Base-by-base conservation (phyloP, 441 rosid species). In the Erodium trifolium region DNA sequence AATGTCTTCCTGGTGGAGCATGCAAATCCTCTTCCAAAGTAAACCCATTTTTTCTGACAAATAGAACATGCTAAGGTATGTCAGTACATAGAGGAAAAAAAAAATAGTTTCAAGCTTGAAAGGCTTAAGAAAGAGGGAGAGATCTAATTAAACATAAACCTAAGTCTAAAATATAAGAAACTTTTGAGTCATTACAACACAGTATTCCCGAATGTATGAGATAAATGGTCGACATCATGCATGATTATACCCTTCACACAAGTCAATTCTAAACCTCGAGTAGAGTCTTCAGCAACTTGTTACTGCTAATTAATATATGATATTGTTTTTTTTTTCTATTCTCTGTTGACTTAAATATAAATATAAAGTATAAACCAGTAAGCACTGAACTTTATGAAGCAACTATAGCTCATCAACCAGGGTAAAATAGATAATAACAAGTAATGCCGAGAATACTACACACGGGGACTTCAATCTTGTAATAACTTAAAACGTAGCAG, bases 31-130 rank as follows among this genome's bases (percentile, higher is more conserved):
- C 99, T 74, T 90, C 98, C 75, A 94, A 78, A 77, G 80, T 43
- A 80, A 94, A 94, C 60, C 99, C 99, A 78, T 94, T 94, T 80
- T 86, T 92, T 82, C 97, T 94, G 77, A 67, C 70, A 72, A 69
- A 31, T 72, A 47, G 43, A 75, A 64, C 64, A 45, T 4, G 9
- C 5, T 37, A 37, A 37, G 41, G 41, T 7, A 37, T 37, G 41
- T 37, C 41, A 37, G 41, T 7, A 37, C 9, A 3, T 37, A 37
- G 41, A 37, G 34, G 0, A 41, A 41, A 41, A 41, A 41, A 41
- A 1, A 41, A 41, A 41, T 41, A 34, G 55, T 35, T 69, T 66
- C 17, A 12, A 0, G 49, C 13, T 43, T 10, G 49, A 11, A 43
- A 43, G 7, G 13, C 9, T 11, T 43, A 8, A 43, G 13, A 43